Evolutionary conservation across 2,329 filamentous ascomycete species (phyloP).

Genomic region (Cladosporium sp.): DNA sequence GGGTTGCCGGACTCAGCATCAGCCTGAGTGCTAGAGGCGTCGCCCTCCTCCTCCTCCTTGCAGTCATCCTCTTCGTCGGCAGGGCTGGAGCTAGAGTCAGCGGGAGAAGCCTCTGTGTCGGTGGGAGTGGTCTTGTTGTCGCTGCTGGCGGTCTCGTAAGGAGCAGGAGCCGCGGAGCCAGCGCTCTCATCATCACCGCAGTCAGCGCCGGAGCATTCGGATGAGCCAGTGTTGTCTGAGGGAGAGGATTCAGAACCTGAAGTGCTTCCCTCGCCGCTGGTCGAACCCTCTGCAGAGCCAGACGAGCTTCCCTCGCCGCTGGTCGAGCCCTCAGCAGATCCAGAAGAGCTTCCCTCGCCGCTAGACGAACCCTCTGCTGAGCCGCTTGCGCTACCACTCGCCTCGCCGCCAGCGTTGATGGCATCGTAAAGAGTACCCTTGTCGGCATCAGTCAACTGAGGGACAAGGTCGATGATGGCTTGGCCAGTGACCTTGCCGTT

Average conservation of each 20-base stretch:
- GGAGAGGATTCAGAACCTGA: neutral
- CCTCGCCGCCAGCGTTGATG: neutral
- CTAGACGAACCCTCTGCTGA: neutral
- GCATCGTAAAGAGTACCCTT: neutral
- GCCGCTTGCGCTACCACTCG: neutral
- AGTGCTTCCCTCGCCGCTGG: no score
- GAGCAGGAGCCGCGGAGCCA: slow-evolving; percentile 2
- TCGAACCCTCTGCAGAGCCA: no score
- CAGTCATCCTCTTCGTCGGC: slow-evolving; percentile 19
- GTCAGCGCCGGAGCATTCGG: neutral
- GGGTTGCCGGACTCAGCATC: slow-evolving; percentile 17
- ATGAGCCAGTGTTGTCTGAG: neutral
- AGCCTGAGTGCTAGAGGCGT: slow-evolving; percentile 2
- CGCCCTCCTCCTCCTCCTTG: slow-evolving; percentile 18
- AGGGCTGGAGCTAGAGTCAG: slow-evolving; percentile 24
- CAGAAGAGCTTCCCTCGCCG: neutral
- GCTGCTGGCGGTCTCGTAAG: neutral
- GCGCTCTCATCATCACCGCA: neutral
- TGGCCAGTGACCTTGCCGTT: slow-evolving; percentile 7
- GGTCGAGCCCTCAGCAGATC: no score
- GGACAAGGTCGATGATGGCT: neutral
- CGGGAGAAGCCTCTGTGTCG: slow-evolving; percentile 1
- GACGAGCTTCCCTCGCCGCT: no score
- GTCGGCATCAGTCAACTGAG: slow-evolving; percentile 4
- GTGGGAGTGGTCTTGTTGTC: neutral